Base-by-base conservation (phyloP, 176 grass and related monocot genomes). In the Zea luxurians region DNA sequence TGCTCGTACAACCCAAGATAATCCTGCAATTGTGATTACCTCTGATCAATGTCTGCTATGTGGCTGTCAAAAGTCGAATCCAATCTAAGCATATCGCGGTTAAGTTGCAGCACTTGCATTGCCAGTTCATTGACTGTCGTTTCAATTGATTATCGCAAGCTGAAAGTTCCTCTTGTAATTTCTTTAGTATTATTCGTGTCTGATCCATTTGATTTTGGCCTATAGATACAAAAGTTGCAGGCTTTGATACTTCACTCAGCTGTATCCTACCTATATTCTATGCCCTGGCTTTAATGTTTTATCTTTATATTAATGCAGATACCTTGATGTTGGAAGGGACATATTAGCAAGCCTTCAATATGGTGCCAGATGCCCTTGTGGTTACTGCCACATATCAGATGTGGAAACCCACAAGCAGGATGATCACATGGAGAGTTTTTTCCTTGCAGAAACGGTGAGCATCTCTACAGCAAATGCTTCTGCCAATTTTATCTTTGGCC, bases 401-500 rank as follows among this genome's bases (percentile, higher is more conserved):
- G 94, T 97, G 40, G 94, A 97, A 86, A 90, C 87, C 45, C 94
- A 97, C 77, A 80, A 94, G 76, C 84, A 97, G 81, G 91, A 97
- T 86, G 94, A 97, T 45, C 94, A 97, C 82, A 94, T 97, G 94
- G 94, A 97, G 87, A 97, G 94, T 89, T 97, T 97, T 85, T 97
- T 97, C 69, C 94, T 97, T 83, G 89, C 91, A 50, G 94, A 97
- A 85, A 97, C 94, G 12, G 94, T 88, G 85, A 88, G 79, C 37
- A 82, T 71, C 21, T 49, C 37, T 67, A 61, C 47, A 73, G 48
- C 36, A 54, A 70, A 66, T 16, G 17, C 16, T 76, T 46, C 44
- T 64, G 38, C 53, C 8, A 63, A 20, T 46, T 52, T 75, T 61
- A 64, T 69, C 45, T 86, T 68, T 78, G 35, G 20, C 61, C 15